A percentile compares a stretch with the other conserved stretches of the same genome.
These are phyloP conservation scores for Ceriops zippeliana DNA, from an alignment of 345 rosid species.

Conservation along the genomic window DNA sequence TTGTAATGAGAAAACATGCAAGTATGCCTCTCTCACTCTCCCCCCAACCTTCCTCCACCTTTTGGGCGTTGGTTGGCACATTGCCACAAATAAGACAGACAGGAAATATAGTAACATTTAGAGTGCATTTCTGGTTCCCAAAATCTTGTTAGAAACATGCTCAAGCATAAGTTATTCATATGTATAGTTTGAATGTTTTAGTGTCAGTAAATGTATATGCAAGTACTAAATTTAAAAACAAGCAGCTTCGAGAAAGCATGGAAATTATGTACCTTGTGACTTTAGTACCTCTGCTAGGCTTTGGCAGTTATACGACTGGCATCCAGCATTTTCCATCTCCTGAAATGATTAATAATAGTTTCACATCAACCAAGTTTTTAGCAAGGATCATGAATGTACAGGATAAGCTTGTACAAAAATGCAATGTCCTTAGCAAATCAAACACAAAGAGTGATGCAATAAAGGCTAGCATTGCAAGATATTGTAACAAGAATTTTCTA, in stretches of 20 bases:
- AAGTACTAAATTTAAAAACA: conserved; percentile 1
- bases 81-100: background rate
- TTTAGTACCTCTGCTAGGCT: conserved; percentile 70
- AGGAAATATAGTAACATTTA: background rate
- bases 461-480: too few species aligned
- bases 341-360: conserved; percentile 26
- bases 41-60: too few species aligned
- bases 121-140: background rate
- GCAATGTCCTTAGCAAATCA: background rate
- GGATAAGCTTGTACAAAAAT: background rate
- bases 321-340: conserved; percentile 78
- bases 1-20: background rate
- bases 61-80: too few species aligned
- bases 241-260: conserved; percentile 5
- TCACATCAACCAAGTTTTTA: conserved; percentile 9
- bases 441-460: background rate
- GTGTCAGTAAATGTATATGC: background rate
- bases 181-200: too few species aligned
- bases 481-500: background rate
- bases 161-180: background rate
- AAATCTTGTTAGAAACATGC: conserved; percentile 1
- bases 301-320: conserved; percentile 41
- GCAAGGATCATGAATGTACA: background rate
- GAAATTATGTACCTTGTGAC: conserved; percentile 55
- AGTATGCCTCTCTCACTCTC: background rate